These are phyloP conservation scores for Nicotiana benthamiana DNA, from an alignment of 257 asterid species.

Conservation along the genomic window DNA sequence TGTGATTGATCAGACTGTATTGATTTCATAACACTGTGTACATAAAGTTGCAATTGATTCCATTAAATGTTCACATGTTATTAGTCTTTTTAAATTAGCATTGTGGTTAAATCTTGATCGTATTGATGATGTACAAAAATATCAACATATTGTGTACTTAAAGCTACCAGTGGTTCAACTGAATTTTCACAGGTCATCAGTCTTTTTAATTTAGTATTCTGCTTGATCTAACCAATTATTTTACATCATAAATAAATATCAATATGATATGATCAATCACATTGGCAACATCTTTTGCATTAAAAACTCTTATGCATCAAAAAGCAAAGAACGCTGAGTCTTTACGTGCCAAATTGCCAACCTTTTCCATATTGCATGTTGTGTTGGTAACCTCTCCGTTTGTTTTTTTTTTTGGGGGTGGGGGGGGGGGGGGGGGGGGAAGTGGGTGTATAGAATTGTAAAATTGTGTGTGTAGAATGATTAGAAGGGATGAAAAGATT, in stretches of 20 bases:
- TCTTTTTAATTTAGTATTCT: too few species aligned
- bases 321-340: neutral
- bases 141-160: neutral
- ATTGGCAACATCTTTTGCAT: neutral
- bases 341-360: constrained; percentile 3
- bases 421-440: neutral
- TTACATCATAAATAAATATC: neutral
- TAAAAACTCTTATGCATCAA: neutral
- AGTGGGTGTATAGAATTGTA: neutral
- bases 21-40: neutral
- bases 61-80: neutral
- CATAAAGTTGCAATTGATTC: neutral
- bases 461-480: neutral
- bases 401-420: neutral
- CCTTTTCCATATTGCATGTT: neutral
- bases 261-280: neutral
- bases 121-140: neutral
- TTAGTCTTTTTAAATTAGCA: neutral
- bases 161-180: too few species aligned
- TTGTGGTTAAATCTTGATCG: neutral
- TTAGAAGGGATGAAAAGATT: neutral
- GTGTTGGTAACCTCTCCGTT: neutral
- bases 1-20: neutral
- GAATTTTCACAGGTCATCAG: too few species aligned
- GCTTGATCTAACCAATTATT: too few species aligned